These are phyloP conservation scores for Amanita molliuscula DNA, from an alignment of 768 basidiomycete species.

Conservation along the genomic window DNA sequence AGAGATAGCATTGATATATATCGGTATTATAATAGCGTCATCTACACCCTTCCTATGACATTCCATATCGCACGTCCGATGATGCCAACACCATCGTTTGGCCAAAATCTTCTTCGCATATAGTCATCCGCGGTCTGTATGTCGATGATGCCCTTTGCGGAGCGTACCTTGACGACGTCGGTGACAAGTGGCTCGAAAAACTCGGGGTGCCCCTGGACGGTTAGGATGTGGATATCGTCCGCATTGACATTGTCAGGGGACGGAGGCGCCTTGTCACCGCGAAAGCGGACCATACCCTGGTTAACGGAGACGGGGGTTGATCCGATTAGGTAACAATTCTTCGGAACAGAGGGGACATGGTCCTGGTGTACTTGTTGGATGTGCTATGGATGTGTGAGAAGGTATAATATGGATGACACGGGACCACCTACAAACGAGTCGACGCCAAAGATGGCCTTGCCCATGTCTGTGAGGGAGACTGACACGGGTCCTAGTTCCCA, in stretches of 20 bases:
- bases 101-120: conserved; percentile 20
- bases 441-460: conserved; percentile 55
- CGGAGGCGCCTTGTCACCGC: conserved; percentile 6
- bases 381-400: conserved; percentile 29
- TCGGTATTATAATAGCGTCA: conserved; percentile 41
- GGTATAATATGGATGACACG: not conserved
- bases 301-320: conserved; percentile 44
- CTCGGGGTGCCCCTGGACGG: conserved; percentile 89
- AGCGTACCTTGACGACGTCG: conserved; percentile 43
- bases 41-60: conserved; percentile 22
- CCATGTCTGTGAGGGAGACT: conserved; percentile 56
- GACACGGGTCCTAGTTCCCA: conserved; percentile 82
- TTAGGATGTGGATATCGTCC: conserved; percentile 62
- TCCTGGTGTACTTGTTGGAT: conserved; percentile 87
- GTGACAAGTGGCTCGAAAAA: conserved; percentile 56
- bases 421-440: conserved; percentile 21
- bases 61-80: conserved; percentile 34
- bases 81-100: conserved; percentile 32
- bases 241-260: conserved; percentile 10
- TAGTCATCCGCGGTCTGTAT: conserved; percentile 31
- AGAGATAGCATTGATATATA: conserved; percentile 62
- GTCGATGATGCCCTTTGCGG: conserved; percentile 34
- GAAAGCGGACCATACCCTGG: conserved; percentile 65
- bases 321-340: conserved; percentile 50
- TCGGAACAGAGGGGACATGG: conserved; percentile 58